Base-by-base conservation (phyloP, 192 early-diverging fungal genomes). In the Podila epicladia region DNA sequence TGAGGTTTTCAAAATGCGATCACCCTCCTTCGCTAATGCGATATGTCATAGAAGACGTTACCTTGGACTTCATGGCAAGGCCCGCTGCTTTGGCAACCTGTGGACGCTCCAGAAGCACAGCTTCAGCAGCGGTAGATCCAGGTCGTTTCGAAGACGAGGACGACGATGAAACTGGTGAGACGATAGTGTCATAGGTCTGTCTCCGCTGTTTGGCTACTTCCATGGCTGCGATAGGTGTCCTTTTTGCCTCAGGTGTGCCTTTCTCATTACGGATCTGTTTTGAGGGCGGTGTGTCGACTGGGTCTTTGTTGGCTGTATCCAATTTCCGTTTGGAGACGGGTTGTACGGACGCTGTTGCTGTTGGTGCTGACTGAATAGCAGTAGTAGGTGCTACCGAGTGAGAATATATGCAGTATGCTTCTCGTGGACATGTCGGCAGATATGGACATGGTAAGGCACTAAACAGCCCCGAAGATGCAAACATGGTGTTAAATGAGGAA, bases 381-480 rank as follows among this genome's bases (percentile, higher is more conserved):
- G 7, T 9, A 51, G 60, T 48, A 24, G 4, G 22, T 45, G 67
- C 28, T 17, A 41, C 20, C 3, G 55, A 58, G 64, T 86, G 85
- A 3, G 82, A 84, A 55, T 71, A 86, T 45, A 84, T 66, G 49
- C 85, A 86, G 26, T 59, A 80, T 65, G 72, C 51, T 24, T 67
- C 64, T 28, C 85, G 74, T 17, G 62, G 62, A 29, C 85, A 86
- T n/a, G 37, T 24, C 26, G 85, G 85, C 32, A 72, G 63, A 37
- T 53, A 53, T 13, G 85, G 85, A 57, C 85, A 86, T 48, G 74
- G 74, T 29, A 82, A 33, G 9, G 68, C 32, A 4, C 57, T 38
- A 45, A 86, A 86, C 12, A 86, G 68, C 9, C 78, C 82, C 12
- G 72, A 69, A 1, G 79, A 74, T 20, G 82, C 69, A 65, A 86